Percentiles rank a stretch among this genome's conserved stretches.
phyloP scores from a whole-genome alignment of 2,329 filamentous ascomycete genomes.

The Penicillium sclerotigenum region DNA sequence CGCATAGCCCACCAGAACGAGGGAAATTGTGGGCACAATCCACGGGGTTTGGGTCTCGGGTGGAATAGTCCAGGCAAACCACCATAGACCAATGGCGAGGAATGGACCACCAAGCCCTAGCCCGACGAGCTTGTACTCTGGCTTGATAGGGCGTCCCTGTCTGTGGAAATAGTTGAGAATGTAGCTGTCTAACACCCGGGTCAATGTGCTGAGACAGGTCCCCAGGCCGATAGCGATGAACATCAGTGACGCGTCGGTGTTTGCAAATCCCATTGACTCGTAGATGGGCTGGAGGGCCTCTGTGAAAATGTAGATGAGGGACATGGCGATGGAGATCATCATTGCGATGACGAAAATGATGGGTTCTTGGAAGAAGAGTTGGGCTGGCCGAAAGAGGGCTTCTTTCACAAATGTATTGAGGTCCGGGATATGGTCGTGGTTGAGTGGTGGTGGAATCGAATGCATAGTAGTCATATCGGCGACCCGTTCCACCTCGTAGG shows the following conservation, averaged over 20 bases:
- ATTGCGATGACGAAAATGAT: slow-evolving; percentile 46
- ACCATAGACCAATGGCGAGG: slow-evolving; percentile 47
- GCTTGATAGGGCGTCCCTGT: slow-evolving; percentile 28
- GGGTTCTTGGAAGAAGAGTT: slow-evolving; percentile 48
- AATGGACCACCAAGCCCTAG: slow-evolving; percentile 47
- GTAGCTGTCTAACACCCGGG: slow-evolving; percentile 43
- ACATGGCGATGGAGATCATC: slow-evolving; percentile 45
- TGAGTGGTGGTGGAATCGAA: slow-evolving; percentile 26
- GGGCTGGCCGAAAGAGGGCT: slow-evolving; percentile 42
- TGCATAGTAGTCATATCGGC: slow-evolving; percentile 17
- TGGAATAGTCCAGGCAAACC: slow-evolving; percentile 50
- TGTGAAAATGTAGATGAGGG: slow-evolving; percentile 50
- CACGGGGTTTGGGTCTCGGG: slow-evolving; percentile 38
- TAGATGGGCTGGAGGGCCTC: slow-evolving; percentile 46
- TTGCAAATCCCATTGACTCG: slow-evolving; percentile 34
- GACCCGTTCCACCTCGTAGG: slow-evolving; percentile 33
- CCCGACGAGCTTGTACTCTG: slow-evolving; percentile 50
- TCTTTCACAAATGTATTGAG: slow-evolving; percentile 38
- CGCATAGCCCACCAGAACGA: slow-evolving; percentile 48
- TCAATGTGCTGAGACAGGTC: slow-evolving; percentile 42
- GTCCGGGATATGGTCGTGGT: slow-evolving; percentile 42
- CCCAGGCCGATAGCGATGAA: slow-evolving; percentile 45
- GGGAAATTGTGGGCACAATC: slow-evolving; percentile 41
- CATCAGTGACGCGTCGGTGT: slow-evolving; percentile 36
- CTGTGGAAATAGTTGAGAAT: slow-evolving; percentile 27